Evolutionary conservation across 805 yeast genomes (phyloP), one percentile per base, ranked within the genome.

Genomic region (Yamadazyma takamatsuzukensis): DNA sequence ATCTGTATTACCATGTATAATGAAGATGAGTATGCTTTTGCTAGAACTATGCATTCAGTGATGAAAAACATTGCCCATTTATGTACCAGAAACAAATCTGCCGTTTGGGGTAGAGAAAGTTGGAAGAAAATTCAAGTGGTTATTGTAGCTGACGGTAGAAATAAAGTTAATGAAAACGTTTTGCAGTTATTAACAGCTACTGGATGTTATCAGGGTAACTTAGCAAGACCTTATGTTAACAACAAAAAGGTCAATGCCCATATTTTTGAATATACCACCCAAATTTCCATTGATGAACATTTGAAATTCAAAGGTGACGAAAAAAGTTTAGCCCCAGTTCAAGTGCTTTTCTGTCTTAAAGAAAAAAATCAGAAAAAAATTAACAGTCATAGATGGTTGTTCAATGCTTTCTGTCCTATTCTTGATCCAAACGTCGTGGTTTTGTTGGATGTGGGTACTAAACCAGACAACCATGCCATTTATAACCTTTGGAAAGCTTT

Each of bases 401-500:
- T 93, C 60, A 89, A 93, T 52, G 97, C 95, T 1, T 77, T 93
- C 41, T 88, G 97, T 57, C 97, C 97, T 2, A 73, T 81, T 13
- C 64, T 94, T 43, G 85, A 89, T 48, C 98, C 99, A 10, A 89
- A 87, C 47, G 95, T 90, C 11, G 80, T 90, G 34, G 77, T 87
- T 6, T 61, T 93, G 39, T 71, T 93, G 30, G 99, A 93, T 68
- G 98, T 93, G n/a, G 99, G 99, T 41, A 93, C 99, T 0, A 78
- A 82, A 49, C 95, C 97, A n/a, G 88, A 87, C 43, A 74, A 76
- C 29, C 79, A 83, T 33, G 90, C 97, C 0, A 68, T 90, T 16
- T 94, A 93, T 52, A 93, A 90, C 47, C 67, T 93, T 39, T 93
- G 99, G 99, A 93, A 93, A 59, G 95, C 96, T 0, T 93, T 93